Evolutionary conservation across 768 basidiomycete genomes (phyloP), one percentile per base, ranked within the genome.

Genomic region (Pleurotus ostreatus): DNA sequence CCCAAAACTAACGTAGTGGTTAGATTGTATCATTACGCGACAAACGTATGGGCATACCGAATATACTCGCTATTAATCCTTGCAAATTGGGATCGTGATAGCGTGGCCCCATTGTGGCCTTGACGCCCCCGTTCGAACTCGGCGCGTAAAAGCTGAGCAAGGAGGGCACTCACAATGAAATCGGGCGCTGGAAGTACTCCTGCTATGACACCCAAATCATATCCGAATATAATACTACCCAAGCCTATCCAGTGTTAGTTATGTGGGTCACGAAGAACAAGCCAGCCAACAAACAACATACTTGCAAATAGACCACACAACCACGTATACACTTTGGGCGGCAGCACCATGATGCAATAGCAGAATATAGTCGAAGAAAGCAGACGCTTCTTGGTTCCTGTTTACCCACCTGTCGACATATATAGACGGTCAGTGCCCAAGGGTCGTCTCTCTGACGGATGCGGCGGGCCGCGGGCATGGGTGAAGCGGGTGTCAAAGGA

Each of bases 291-390:
- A 46, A 16, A 55, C 39, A 22, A 67, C 66, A n/a, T 60, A 74
- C 75, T 76, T 9, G 78, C 79, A 55, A 81, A 81, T 41, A 81
- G 66, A 15, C 79, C 79, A 58, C 78, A 81, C 1, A 81, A 65
- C 78, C 77, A 81, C 13, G 78, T 81, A 63, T 79, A 79, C 34
- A 79, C 72, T 59, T 79, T 78, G n/a, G 76, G 76, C 20, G 73
- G 63, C 11, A 77, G 67, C 43, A 66, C 54, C 73, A 76, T 75
- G 41, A 11, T 22, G 25, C 6, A 16, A 15, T 25, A 9, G 15
- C 23, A 8, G 9, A 41, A 25, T 39, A 46, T 39, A 6, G 15
- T 43, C 41, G 6, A 18, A 12, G 12, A 18, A 43, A 43, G 41
- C 41, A 15, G 41, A 12, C 12, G 41, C 39, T 13, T 41, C 15